Conservation (phyloP, 345 rosid genomes). For the Salix exigua region DNA sequence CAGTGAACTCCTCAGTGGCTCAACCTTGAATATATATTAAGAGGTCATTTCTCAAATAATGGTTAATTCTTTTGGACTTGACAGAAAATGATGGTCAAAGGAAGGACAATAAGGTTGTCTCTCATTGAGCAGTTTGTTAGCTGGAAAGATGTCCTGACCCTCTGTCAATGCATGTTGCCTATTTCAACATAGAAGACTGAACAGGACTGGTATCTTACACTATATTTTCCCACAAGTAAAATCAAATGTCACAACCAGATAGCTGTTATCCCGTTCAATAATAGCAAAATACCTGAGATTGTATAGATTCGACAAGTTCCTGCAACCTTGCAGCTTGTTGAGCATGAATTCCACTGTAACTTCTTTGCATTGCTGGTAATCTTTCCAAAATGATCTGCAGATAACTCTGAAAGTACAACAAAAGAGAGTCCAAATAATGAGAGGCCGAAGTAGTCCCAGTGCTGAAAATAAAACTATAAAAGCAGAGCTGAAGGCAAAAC, state of each 20-base stretch:
- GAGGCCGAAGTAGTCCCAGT: neutral
- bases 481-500: constrained; percentile 32
- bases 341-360: constrained; percentile 65
- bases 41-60: neutral
- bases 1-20: neutral
- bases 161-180: neutral
- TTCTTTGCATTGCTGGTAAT: constrained; percentile 64
- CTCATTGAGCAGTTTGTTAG: neutral
- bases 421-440: constrained; percentile 3
- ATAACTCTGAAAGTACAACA: constrained; percentile 52
- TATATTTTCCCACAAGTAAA: neutral
- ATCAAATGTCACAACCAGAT: neutral
- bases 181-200: neutral
- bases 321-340: constrained; percentile 84
- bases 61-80: neutral
- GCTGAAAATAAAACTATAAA: neutral
- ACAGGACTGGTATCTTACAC: neutral
- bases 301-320: constrained; percentile 86
- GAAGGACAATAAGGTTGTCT: neutral
- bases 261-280: neutral
- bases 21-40: neutral
- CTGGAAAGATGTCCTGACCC: neutral
- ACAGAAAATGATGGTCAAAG: constrained; percentile 1
- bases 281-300: constrained; percentile 63
- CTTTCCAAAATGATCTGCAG: constrained; percentile 87